Conservation (phyloP, 1,284 basidiomycete genomes). For the Golubevia pallescens region DNA sequence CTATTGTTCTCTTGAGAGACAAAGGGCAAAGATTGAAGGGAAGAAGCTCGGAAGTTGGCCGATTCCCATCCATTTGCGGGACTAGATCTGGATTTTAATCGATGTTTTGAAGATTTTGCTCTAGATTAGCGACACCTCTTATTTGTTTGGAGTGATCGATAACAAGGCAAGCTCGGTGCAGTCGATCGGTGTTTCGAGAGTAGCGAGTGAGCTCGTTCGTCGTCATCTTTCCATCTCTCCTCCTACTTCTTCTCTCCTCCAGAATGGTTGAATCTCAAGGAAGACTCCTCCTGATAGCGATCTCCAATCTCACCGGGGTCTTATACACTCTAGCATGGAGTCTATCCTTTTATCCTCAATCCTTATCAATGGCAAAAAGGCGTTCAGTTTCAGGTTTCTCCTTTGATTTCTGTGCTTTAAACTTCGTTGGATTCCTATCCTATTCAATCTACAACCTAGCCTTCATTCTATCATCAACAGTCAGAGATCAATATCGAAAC, state of each 20-base stretch:
- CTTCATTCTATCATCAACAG: constrained; percentile 17
- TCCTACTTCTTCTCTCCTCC: not conserved
- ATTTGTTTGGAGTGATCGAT: no score
- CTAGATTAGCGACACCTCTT: no score
- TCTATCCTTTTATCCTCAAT: constrained; percentile 43
- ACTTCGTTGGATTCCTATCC: constrained; percentile 30
- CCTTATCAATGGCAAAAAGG: constrained; percentile 19
- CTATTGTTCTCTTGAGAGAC: no score
- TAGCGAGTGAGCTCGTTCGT: not conserved
- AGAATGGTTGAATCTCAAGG: not conserved
- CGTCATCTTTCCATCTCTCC: no score
- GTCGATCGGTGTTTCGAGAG: no score
- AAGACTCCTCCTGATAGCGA: constrained; percentile 8
- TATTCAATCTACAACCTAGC: constrained; percentile 33
- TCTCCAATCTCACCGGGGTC: constrained; percentile 38
- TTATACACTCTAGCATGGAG: constrained; percentile 36
- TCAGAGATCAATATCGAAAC: constrained; percentile 27
- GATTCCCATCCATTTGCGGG: no score
- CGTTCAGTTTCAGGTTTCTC: constrained; percentile 26
- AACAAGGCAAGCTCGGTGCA: no score
- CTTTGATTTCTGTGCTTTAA: constrained; percentile 36
- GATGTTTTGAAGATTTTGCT: no score
- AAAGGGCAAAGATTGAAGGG: no score
- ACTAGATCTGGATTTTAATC: no score
- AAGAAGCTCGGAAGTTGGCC: no score